These are phyloP conservation scores for Cyberlindnera mrakii DNA, from an alignment of 805 yeast genomes.

Conservation along the genomic window DNA sequence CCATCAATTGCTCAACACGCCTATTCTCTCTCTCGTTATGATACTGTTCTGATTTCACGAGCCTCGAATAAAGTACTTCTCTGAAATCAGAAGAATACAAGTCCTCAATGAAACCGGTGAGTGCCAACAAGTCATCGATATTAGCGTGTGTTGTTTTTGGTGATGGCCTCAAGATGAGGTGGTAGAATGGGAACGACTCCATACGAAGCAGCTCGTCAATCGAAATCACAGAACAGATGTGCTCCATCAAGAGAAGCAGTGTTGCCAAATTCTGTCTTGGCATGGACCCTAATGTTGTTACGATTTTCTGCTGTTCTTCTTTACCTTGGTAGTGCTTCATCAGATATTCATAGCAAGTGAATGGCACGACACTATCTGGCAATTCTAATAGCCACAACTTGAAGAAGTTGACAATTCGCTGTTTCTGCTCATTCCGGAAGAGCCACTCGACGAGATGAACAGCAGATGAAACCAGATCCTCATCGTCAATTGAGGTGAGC, in stretches of 20 bases:
- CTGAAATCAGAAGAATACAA: slow-evolving; percentile 9
- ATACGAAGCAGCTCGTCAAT: slow-evolving; percentile 5
- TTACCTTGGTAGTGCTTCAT: slow-evolving; percentile 8
- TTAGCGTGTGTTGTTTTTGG: slow-evolving; percentile 8
- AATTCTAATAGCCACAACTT: slow-evolving; percentile 53
- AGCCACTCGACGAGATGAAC: slow-evolving; percentile 5
- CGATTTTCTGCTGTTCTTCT: slow-evolving; percentile 3
- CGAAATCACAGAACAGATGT: slow-evolving; percentile 10
- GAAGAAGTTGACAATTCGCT: slow-evolving; percentile 32
- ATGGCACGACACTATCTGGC: slow-evolving; percentile 51
- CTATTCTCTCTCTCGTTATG: slow-evolving; percentile 11
- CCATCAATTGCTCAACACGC: slow-evolving; percentile 14
- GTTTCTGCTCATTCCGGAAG: slow-evolving; percentile 5
- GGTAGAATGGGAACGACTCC: slow-evolving; percentile 19
- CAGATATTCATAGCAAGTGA: slow-evolving; percentile 23
- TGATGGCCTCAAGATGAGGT: slow-evolving; percentile 22
- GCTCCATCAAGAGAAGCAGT: slow-evolving; percentile 15
- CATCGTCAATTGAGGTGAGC: too few species aligned
- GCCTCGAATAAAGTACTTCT: slow-evolving; percentile 7
- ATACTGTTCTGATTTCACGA: slow-evolving; percentile 12
- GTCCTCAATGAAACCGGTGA: slow-evolving; percentile 11
- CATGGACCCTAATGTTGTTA: slow-evolving; percentile 17
- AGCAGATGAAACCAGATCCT: not conserved
- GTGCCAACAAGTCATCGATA: slow-evolving; percentile 5
- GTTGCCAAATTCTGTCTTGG: slow-evolving; percentile 27